Evolutionary conservation across 768 basidiomycete species (phyloP).

Genomic region (Hypholoma sublateritium): DNA sequence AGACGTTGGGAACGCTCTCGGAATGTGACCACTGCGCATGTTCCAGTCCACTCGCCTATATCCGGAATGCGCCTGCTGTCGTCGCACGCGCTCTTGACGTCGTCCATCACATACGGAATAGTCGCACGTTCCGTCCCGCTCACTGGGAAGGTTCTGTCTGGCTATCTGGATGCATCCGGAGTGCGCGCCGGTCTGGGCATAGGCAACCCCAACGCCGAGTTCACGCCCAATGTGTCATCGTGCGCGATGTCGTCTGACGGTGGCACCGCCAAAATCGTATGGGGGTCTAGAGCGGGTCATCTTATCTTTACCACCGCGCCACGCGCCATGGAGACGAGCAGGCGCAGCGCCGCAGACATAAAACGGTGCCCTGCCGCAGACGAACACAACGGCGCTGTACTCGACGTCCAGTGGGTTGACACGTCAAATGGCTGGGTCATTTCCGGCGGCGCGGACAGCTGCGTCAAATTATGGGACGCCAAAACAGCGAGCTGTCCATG

Average conservation of each 20-base stretch:
- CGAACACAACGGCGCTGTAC: constrained; percentile 61
- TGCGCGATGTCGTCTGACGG: constrained; percentile 62
- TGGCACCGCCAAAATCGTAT: constrained; percentile 63
- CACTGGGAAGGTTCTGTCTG: constrained; percentile 66
- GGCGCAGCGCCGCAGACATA: constrained; percentile 44
- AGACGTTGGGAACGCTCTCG: constrained; percentile 75
- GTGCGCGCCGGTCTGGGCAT: constrained; percentile 56
- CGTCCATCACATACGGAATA: constrained; percentile 67
- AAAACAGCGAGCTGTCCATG: constrained; percentile 62
- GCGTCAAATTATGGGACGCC: constrained; percentile 73
- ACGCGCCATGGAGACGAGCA: constrained; percentile 55
- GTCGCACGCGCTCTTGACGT: constrained; percentile 53
- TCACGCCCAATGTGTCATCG: constrained; percentile 63
- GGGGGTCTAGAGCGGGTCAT: constrained; percentile 74
- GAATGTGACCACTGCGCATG: constrained; percentile 58
- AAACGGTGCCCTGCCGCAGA: constrained; percentile 53
- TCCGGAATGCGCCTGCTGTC: constrained; percentile 62
- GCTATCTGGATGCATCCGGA: constrained; percentile 66
- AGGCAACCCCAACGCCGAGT: constrained; percentile 76
- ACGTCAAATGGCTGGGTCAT: constrained; percentile 29
- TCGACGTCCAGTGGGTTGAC: constrained; percentile 54
- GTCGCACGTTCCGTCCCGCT: constrained; percentile 73
- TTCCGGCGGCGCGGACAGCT: constrained; percentile 62
- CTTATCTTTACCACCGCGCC: constrained; percentile 59
- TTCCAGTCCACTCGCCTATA: constrained; percentile 59